phyloP scores from a whole-genome alignment of 163 green algal genomes.

The Chlamydomonas reinhardtii region DNA sequence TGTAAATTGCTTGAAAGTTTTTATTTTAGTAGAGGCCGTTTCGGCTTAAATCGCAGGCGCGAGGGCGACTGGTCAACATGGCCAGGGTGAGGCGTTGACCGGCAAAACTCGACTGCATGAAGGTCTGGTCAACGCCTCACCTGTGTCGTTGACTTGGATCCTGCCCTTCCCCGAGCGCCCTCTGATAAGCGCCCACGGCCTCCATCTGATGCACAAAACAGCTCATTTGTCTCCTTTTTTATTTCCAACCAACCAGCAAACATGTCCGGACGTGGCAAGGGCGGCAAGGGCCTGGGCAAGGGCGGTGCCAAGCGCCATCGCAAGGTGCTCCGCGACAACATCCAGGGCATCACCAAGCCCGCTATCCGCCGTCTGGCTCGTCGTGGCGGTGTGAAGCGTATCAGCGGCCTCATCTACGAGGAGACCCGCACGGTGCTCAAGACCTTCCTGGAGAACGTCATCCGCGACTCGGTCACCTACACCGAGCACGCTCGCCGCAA shows the following conservation, averaged over 20 bases:
- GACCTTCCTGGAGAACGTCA: constrained; percentile 96
- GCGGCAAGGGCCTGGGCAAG: constrained; percentile 94
- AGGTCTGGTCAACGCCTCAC: no score
- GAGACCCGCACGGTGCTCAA: constrained; percentile 90
- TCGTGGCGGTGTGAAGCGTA: constrained; percentile 88
- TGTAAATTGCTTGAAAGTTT: no score
- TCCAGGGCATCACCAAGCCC: constrained; percentile 93
- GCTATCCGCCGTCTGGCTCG: constrained; percentile 84
- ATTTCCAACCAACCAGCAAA: not conserved
- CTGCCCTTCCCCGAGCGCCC: no score
- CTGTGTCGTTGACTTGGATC: no score
- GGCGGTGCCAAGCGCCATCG: constrained; percentile 93
- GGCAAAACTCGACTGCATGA: no score
- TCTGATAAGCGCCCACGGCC: no score
- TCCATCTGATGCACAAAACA: no score
- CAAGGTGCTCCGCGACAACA: constrained; percentile 95
- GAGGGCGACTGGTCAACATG: no score
- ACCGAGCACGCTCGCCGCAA: constrained; percentile 97
- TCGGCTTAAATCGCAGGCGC: no score
- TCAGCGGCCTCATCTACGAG: constrained; percentile 89
- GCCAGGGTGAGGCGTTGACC: no score
- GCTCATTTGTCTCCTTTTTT: no score
- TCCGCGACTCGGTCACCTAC: constrained; percentile 91
- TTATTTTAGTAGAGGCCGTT: no score
- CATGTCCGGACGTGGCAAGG: constrained; percentile 86